Evolutionary conservation across 2,329 filamentous ascomycete species (phyloP).

Genomic region (Cryphonectria japonica): DNA sequence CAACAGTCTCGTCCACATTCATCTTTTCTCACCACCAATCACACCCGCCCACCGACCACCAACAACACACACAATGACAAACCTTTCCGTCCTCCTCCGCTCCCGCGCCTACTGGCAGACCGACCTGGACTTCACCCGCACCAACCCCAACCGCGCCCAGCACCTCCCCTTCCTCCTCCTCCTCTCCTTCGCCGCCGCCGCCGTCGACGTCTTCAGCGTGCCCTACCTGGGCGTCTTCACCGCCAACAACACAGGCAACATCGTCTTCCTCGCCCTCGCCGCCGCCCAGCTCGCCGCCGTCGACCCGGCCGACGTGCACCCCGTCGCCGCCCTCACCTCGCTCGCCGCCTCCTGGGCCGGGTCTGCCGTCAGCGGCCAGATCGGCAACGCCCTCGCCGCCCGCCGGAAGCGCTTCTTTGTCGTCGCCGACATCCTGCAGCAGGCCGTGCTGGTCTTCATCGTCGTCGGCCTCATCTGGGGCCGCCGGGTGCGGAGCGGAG

Average conservation of each 20-base stretch:
- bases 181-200: slow-evolving; percentile 26
- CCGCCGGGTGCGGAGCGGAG: not conserved
- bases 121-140: slow-evolving; percentile 17
- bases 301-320: slow-evolving; percentile 14
- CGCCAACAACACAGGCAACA: slow-evolving; percentile 21
- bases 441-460: slow-evolving; percentile 9
- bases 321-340: slow-evolving; percentile 17
- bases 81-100: not conserved
- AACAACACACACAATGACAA: not conserved
- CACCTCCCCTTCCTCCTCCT: slow-evolving; percentile 28
- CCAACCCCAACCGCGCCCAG: slow-evolving; percentile 13
- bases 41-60: not conserved
- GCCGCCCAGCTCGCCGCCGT: slow-evolving; percentile 17
- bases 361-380: slow-evolving; percentile 13
- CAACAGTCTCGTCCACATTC: not conserved
- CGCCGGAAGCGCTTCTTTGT: slow-evolving; percentile 14
- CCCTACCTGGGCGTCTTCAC: slow-evolving; percentile 21
- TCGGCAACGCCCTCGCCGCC: slow-evolving; percentile 9
- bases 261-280: slow-evolving; percentile 18
- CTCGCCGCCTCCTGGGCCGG: slow-evolving; percentile 16
- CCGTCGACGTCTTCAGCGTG: slow-evolving; percentile 23
- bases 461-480: slow-evolving; percentile 18
- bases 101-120: slow-evolving; percentile 16
- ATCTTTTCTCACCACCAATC: not conserved
- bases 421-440: slow-evolving; percentile 18